Conservation (phyloP, 2,329 filamentous ascomycete genomes). For the Apiospora malaysiana region DNA sequence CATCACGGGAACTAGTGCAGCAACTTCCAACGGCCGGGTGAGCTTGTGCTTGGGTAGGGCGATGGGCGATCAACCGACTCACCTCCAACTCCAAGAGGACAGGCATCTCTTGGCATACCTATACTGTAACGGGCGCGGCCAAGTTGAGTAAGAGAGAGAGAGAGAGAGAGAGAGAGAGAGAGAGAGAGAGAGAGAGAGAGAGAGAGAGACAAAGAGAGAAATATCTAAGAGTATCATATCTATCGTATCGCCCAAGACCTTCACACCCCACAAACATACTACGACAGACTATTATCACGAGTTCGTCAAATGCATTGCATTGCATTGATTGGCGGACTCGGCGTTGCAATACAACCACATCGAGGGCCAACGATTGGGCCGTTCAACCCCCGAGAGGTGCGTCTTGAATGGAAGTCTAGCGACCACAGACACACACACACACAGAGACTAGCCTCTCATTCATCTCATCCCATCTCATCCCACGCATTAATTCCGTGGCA, state of each 20-base stretch:
- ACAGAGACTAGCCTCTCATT: background rate
- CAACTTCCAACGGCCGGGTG: conserved; percentile 11
- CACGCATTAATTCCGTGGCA: background rate
- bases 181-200: background rate
- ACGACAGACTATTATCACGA: conserved; percentile 13
- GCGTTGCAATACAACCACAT: background rate
- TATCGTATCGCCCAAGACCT: background rate
- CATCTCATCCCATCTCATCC: background rate
- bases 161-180: background rate
- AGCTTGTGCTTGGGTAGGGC: background rate
- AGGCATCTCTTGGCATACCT: background rate
- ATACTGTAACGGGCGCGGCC: no score
- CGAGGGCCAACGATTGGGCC: background rate
- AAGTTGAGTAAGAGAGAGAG: no score
- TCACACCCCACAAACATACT: conserved; percentile 9
- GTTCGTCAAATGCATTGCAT: conserved; percentile 8
- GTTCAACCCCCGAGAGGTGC: conserved; percentile 7
- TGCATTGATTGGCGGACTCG: conserved; percentile 4
- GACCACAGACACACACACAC: background rate
- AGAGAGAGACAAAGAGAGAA: background rate
- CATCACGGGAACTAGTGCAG: conserved; percentile 11
- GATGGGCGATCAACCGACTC: background rate
- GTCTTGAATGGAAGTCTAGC: background rate
- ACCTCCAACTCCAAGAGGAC: background rate
- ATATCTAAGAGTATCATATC: no score